These are phyloP conservation scores for Thalia dealbata DNA, from an alignment of 176 grass and related monocot genomes.

Conservation along the genomic window DNA sequence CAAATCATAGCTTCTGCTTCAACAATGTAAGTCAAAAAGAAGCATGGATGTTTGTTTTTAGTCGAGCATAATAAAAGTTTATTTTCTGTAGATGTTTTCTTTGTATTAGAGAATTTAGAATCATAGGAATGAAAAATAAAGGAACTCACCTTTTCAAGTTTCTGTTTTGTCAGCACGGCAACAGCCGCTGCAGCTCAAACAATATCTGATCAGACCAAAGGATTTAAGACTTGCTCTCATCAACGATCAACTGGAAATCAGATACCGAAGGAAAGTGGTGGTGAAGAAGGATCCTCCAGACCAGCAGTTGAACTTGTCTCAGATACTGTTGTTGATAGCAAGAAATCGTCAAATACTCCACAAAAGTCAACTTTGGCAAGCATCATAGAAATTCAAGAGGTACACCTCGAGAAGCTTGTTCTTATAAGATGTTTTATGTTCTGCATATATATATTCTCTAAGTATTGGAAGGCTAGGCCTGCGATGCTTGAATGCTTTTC, in stretches of 20 bases:
- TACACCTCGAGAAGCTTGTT: too few species aligned
- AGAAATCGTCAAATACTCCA: too few species aligned
- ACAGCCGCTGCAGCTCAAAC: not conserved
- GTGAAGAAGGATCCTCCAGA: constrained; percentile 59
- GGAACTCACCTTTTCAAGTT: not conserved
- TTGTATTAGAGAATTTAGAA: not conserved
- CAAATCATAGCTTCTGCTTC: constrained; percentile 32
- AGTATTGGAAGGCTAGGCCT: too few species aligned
- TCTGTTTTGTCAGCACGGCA: not conserved
- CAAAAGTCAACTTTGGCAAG: too few species aligned
- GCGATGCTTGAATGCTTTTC: too few species aligned
- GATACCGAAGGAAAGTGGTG: constrained; percentile 25
- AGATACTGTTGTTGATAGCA: too few species aligned
- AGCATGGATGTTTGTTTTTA: not conserved
- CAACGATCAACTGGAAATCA: constrained; percentile 7
- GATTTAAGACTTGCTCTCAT: constrained; percentile 23
- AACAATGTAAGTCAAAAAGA: constrained; percentile 38
- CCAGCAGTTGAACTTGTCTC: constrained; percentile 5
- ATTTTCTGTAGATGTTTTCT: not conserved
- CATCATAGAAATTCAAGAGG: too few species aligned
- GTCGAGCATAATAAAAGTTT: not conserved
- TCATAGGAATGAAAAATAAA: not conserved
- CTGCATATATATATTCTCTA: too few species aligned
- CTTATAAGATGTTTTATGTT: too few species aligned
- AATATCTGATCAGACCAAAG: constrained; percentile 31